phyloP scores from a whole-genome alignment of 2,329 filamentous ascomycete species.

The Phaeoacremonium minimum region DNA sequence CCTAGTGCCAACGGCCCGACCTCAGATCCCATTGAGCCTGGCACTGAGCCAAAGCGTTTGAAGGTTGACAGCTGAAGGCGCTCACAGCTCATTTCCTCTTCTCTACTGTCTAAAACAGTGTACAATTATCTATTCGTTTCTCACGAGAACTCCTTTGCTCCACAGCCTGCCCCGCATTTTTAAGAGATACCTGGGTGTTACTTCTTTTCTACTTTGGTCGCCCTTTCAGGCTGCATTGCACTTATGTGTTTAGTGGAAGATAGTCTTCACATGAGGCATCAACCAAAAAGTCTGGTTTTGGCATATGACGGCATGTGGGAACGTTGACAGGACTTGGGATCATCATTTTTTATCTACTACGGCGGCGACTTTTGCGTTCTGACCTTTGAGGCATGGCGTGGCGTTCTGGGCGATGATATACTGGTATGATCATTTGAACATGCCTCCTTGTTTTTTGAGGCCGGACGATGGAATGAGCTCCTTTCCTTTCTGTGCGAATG shows the following conservation, averaged over 20 bases:
- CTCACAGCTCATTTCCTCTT: not conserved
- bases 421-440: not conserved
- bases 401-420: not conserved
- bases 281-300: not conserved
- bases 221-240: not conserved
- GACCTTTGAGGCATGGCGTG: not conserved
- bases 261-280: not conserved
- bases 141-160: not conserved
- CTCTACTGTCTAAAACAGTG: not conserved
- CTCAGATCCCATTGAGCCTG: slow-evolving; percentile 34
- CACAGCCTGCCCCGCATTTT: not conserved
- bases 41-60: slow-evolving; percentile 47
- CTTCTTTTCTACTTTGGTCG: not conserved
- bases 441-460: too few relatives aligned
- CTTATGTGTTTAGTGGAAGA: not conserved
- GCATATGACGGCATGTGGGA: too few relatives aligned
- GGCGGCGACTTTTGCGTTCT: not conserved
- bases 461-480: slow-evolving; percentile 13
- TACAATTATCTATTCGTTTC: not conserved
- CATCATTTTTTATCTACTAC: too few relatives aligned
- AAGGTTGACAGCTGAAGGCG: slow-evolving; percentile 41
- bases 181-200: not conserved
- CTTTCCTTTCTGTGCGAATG: not conserved
- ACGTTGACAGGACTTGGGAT: too few relatives aligned
- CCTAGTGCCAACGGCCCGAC: slow-evolving; percentile 31